phyloP scores from a whole-genome alignment of 345 rosid species.

The Mallotus nudiflorus region DNA sequence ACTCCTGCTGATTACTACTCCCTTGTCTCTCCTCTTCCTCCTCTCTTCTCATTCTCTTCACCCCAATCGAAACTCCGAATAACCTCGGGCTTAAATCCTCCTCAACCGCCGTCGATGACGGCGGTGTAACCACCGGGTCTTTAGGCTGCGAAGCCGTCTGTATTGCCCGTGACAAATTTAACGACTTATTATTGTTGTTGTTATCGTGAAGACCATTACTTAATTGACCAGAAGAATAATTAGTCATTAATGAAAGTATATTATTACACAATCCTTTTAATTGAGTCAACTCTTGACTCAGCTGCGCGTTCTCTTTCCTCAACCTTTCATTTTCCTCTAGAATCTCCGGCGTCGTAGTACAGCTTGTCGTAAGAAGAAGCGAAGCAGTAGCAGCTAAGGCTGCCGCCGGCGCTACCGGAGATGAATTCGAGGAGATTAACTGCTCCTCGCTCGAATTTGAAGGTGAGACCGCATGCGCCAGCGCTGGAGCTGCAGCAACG shows the following conservation, averaged over 20 bases:
- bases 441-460: constrained; percentile 44
- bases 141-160: constrained; percentile 16
- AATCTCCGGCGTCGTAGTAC: constrained; percentile 71
- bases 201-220: constrained; percentile 28
- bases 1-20: constrained; percentile 26
- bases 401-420: constrained; percentile 40
- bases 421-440: constrained; percentile 63
- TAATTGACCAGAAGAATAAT: constrained; percentile 46
- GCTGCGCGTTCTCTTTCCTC: constrained; percentile 62
- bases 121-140: constrained; percentile 14
- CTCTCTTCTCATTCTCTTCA: constrained; percentile 60
- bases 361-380: constrained; percentile 49
- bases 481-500: constrained; percentile 18
- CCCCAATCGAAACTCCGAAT: constrained; percentile 85
- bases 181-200: constrained; percentile 33
- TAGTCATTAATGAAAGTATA: constrained; percentile 60
- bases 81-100: constrained; percentile 55
- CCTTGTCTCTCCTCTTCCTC: constrained; percentile 40
- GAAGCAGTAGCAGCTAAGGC: constrained; percentile 3
- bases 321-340: constrained; percentile 79
- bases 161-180: constrained; percentile 47
- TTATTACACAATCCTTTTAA: constrained; percentile 64
- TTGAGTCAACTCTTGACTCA: constrained; percentile 68
- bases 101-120: constrained; percentile 17
- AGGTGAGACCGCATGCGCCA: background rate